Percentiles rank a stretch among this genome's conserved stretches.
Evolutionary conservation across 257 asterid species (phyloP).

Genomic region (Gentiana macrophylla): DNA sequence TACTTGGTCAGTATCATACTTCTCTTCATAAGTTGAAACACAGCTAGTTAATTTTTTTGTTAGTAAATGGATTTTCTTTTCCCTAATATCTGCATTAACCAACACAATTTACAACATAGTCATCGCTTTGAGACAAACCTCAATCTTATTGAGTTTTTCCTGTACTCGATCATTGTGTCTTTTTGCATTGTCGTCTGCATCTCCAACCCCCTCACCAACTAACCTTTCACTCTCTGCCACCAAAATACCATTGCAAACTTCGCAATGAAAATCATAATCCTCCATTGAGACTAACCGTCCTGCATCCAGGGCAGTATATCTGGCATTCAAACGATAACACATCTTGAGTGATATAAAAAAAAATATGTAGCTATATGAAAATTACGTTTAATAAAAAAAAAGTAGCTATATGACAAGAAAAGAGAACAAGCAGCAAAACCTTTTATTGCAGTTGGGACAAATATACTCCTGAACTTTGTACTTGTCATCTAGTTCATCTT

Average conservation of each 20-base stretch:
- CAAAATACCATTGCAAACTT: constrained; percentile 71
- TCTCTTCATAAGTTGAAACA: no score
- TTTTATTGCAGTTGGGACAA: constrained; percentile 80
- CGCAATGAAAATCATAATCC: constrained; percentile 90
- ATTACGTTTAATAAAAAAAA: constrained; percentile 1
- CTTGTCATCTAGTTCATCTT: constrained; percentile 92
- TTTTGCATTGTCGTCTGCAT: constrained; percentile 90
- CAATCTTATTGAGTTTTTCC: constrained; percentile 70
- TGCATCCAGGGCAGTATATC: constrained; percentile 89
- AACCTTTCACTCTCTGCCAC: constrained; percentile 80
- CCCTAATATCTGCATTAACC: no score
- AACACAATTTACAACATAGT: no score
- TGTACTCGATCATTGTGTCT: constrained; percentile 70
- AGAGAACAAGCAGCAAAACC: constrained; percentile 25
- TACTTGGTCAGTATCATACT: no score
- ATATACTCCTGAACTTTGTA: constrained; percentile 82
- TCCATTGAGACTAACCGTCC: constrained; percentile 53
- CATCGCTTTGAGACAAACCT: constrained; percentile 42
- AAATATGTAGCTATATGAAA: not conserved
- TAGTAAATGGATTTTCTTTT: no score
- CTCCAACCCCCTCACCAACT: constrained; percentile 65
- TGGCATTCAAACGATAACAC: constrained; percentile 22
- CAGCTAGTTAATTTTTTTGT: no score
- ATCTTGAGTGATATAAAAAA: constrained; percentile 7
- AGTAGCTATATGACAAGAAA: constrained; percentile 3